A percentile compares a stretch with the other conserved stretches of the same genome.
phyloP scores from a whole-genome alignment of 495 filamentous ascomycete species.

The Schizothecium vesticola region DNA sequence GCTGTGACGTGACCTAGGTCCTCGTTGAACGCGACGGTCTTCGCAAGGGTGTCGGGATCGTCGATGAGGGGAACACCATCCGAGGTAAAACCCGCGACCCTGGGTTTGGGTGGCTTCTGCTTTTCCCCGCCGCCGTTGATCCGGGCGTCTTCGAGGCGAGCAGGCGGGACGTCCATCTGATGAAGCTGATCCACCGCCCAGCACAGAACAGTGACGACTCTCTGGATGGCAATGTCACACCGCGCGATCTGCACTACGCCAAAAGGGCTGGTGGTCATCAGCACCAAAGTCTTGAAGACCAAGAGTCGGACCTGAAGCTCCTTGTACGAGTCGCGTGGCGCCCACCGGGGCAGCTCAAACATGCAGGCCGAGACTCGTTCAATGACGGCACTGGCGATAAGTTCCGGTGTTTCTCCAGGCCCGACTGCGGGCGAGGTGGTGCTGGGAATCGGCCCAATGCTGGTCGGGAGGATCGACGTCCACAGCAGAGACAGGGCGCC shows the following conservation, averaged over 20 bases:
- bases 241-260: slow-evolving; percentile 35
- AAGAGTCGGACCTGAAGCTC: slow-evolving; percentile 26
- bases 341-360: slow-evolving; percentile 35
- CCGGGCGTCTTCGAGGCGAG: not conserved
- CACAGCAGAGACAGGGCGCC: slow-evolving; percentile 35
- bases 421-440: slow-evolving; percentile 2
- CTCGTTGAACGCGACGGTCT: not conserved
- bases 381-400: slow-evolving; percentile 34
- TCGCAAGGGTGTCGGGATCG: not conserved
- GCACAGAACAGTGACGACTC: slow-evolving; percentile 34
- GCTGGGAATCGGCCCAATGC: slow-evolving; percentile 41
- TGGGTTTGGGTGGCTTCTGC: not conserved
- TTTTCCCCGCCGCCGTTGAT: not conserved
- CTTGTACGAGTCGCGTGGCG: slow-evolving; percentile 25
- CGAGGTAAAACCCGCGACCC: not conserved
- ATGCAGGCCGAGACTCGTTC: slow-evolving; percentile 39
- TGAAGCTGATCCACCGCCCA: slow-evolving; percentile 42
- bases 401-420: slow-evolving; percentile 19
- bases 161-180: slow-evolving; percentile 30
- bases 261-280: slow-evolving; percentile 35
- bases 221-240: slow-evolving; percentile 37
- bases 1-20: not conserved
- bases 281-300: slow-evolving; percentile 32
- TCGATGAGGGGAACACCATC: not conserved
- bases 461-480: slow-evolving; percentile 38